Conservation (phyloP, 192 early-diverging fungal species). For the Coemansia nantahalensis region DNA sequence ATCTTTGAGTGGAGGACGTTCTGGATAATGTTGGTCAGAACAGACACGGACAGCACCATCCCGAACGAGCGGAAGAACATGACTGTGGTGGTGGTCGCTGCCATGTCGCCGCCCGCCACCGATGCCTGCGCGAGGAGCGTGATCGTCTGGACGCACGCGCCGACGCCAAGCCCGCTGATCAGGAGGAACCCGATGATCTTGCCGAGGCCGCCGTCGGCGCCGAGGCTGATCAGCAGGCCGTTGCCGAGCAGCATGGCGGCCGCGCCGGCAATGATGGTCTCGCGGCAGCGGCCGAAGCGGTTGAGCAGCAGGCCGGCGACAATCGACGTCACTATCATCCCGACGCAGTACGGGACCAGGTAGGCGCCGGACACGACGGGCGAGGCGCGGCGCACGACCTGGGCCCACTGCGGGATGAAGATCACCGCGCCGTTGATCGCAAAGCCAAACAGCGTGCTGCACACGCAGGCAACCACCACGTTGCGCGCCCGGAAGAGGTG, state of each 20-base stretch:
- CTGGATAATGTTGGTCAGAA: conserved; percentile 58
- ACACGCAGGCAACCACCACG: conserved; percentile 12
- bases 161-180: conserved; percentile 70
- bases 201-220: conserved; percentile 46
- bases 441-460: conserved; percentile 32
- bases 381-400: conserved; percentile 29
- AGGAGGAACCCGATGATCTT: conserved; percentile 65
- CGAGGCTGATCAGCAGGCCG: conserved; percentile 60
- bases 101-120: conserved; percentile 60
- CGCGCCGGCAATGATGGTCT: conserved; percentile 64
- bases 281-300: conserved; percentile 58
- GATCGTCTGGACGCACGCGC: conserved; percentile 68
- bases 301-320: conserved; percentile 60
- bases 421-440: conserved; percentile 29
- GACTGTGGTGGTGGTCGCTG: conserved; percentile 59
- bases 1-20: conserved; percentile 53
- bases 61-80: conserved; percentile 68
- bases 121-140: conserved; percentile 67
- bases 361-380: conserved; percentile 28
- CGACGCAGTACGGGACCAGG: conserved; percentile 21
- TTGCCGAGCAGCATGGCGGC: conserved; percentile 60
- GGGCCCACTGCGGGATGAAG: conserved; percentile 35
- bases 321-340: conserved; percentile 48
- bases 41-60: conserved; percentile 55
- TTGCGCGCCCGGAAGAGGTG: conserved; percentile 31